Evolutionary conservation across 1,284 basidiomycete species (phyloP).

Genomic region (Malassezia cuniculi): DNA sequence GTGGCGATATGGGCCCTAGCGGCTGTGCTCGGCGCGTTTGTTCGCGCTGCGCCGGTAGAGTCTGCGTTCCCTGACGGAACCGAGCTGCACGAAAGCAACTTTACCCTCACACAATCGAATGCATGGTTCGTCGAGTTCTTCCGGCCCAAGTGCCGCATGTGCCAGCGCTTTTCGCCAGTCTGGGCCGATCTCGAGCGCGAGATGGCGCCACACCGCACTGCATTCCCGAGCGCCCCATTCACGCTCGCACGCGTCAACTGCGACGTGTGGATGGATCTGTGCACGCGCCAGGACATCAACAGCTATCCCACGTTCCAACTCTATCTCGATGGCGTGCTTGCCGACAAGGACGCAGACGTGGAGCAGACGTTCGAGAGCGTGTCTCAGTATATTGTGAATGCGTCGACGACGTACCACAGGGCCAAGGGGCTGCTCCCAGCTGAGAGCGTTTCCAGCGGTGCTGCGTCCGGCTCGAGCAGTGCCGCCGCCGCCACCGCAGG

Average conservation of each 20-base stretch:
- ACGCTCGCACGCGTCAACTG: conserved; percentile 41
- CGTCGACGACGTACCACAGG: neutral
- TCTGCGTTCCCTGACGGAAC: conserved; percentile 8
- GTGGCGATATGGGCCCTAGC: too few relatives aligned
- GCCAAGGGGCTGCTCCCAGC: neutral
- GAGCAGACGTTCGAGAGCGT: neutral
- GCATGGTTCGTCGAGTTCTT: conserved; percentile 43
- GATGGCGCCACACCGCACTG: conserved; percentile 51
- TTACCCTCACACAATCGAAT: conserved; percentile 23
- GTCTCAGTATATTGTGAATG: neutral
- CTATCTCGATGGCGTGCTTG: conserved; percentile 29
- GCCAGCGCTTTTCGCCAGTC: conserved; percentile 62
- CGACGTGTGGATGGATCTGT: conserved; percentile 26
- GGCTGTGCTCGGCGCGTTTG: neutral
- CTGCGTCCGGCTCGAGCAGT: neutral
- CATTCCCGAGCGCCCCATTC: conserved; percentile 33
- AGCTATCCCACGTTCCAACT: conserved; percentile 24
- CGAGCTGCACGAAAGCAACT: conserved; percentile 29
- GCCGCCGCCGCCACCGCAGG: neutral
- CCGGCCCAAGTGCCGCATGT: conserved; percentile 65
- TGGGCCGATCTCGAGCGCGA: conserved; percentile 61
- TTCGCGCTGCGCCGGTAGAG: neutral
- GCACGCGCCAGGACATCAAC: conserved; percentile 25
- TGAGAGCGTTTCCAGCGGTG: neutral
- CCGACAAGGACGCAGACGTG: conserved; percentile 17